Conservation (phyloP, 2,329 filamentous ascomycete genomes). For the Keithomyces neogunnii region DNA sequence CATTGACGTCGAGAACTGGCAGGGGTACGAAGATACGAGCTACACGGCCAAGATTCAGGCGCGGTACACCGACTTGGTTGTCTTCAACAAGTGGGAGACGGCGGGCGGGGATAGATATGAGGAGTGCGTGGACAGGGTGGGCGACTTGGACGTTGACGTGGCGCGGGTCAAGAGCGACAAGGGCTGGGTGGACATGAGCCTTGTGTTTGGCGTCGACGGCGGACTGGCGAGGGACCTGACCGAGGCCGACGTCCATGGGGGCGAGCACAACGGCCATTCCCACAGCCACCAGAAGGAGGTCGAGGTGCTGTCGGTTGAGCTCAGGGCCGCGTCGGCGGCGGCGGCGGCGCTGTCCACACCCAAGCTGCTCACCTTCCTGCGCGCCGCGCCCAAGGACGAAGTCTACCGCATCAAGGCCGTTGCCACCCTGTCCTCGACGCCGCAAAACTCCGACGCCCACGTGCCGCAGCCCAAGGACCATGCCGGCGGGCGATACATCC, state of each 20-base stretch:
- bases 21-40: slow-evolving; percentile 83
- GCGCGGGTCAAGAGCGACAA: slow-evolving; percentile 79
- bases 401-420: slow-evolving; percentile 88
- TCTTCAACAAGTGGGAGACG: slow-evolving; percentile 88
- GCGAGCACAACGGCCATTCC: slow-evolving; percentile 24
- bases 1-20: slow-evolving; percentile 92
- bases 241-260: slow-evolving; percentile 26
- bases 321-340: slow-evolving; percentile 34
- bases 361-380: slow-evolving; percentile 59
- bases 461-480: slow-evolving; percentile 23
- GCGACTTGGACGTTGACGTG: slow-evolving; percentile 71
- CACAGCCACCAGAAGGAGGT: slow-evolving; percentile 71
- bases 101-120: slow-evolving; percentile 69
- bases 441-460: slow-evolving; percentile 44
- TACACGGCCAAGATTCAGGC: slow-evolving; percentile 86
- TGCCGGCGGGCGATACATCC: slow-evolving; percentile 58
- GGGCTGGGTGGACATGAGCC: slow-evolving; percentile 67
- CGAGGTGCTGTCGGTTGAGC: slow-evolving; percentile 77
- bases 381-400: slow-evolving; percentile 78
- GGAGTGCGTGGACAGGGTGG: slow-evolving; percentile 66
- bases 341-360: slow-evolving; percentile 42
- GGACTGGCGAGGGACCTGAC: slow-evolving; percentile 56
- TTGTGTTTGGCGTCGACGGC: slow-evolving; percentile 83
- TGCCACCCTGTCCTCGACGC: slow-evolving; percentile 36
- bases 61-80: slow-evolving; percentile 78